Percentiles rank a stretch among this genome's conserved stretches.
These are phyloP conservation scores for Pilobolus umbonatus DNA, from an alignment of 192 early-diverging fungal genomes.

Conservation along the genomic window DNA sequence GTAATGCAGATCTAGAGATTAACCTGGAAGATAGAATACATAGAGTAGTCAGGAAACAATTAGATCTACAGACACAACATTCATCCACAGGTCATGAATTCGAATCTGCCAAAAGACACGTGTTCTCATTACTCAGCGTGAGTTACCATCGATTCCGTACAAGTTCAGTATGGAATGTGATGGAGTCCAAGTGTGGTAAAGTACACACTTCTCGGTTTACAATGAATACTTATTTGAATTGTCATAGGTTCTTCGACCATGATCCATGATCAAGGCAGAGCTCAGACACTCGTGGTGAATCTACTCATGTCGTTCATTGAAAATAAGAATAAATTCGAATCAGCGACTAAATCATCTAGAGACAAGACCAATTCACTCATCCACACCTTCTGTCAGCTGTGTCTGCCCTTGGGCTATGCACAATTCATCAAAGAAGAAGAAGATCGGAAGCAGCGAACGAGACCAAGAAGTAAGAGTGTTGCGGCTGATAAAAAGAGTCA, in stretches of 20 bases:
- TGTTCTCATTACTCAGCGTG: slow-evolving; percentile 4
- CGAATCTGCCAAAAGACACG: slow-evolving; percentile 8
- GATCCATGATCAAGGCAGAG: slow-evolving; percentile 10
- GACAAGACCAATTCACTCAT: not conserved
- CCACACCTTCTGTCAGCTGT: slow-evolving; percentile 6
- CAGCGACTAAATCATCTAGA: not conserved
- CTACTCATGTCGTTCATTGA: not conserved
- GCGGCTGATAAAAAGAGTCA: no score
- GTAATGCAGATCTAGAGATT: slow-evolving; percentile 6
- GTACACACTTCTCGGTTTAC: not conserved
- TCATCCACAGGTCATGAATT: slow-evolving; percentile 9
- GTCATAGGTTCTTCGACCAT: no score
- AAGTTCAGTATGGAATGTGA: slow-evolving; percentile 9
- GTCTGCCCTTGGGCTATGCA: no score
- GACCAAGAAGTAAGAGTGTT: no score
- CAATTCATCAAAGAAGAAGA: no score
- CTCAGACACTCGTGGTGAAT: slow-evolving; percentile 4
- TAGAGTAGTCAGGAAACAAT: not conserved
- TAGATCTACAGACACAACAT: slow-evolving; percentile 4
- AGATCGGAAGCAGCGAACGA: no score
- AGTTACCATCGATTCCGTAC: slow-evolving; percentile 10
- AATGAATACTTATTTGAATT: not conserved
- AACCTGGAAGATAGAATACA: slow-evolving; percentile 10
- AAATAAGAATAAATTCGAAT: slow-evolving; percentile 1
- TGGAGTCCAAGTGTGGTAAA: slow-evolving; percentile 15